Conservation (phyloP, 2,329 filamentous ascomycete species). For the Bisporella sp. region DNA sequence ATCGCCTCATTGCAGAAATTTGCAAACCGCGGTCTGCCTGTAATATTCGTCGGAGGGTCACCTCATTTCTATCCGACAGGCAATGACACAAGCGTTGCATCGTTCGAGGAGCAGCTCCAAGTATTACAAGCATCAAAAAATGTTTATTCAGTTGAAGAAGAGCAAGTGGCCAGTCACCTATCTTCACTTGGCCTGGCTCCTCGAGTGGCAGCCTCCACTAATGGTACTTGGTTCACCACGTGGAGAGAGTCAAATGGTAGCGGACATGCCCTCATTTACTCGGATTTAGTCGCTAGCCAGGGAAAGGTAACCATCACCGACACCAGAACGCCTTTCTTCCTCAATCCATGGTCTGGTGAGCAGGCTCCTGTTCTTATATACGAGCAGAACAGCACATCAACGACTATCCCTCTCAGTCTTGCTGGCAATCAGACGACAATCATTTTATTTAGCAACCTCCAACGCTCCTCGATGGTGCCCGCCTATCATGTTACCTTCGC, state of each 20-base stretch:
- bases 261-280: too few species aligned
- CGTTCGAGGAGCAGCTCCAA: background rate
- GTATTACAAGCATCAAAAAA: background rate
- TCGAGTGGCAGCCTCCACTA: background rate
- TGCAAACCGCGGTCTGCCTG: background rate
- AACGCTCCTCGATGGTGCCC: too few species aligned
- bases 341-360: constrained; percentile 37
- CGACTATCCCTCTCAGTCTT: constrained; percentile 29
- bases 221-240: background rate
- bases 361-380: constrained; percentile 28
- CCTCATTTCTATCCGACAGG: background rate
- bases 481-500: too few species aligned
- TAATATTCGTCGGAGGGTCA: background rate
- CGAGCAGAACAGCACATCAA: constrained; percentile 19
- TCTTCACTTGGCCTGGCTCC: background rate
- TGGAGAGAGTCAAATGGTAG: background rate
- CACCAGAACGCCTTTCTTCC: constrained; percentile 29
- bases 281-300: constrained; percentile 1
- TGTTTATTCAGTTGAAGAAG: background rate
- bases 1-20: background rate
- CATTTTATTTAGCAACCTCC: constrained; percentile 12
- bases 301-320: constrained; percentile 25
- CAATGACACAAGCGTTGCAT: too few species aligned
- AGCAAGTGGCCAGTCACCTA: background rate
- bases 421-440: constrained; percentile 34